Base-by-base conservation (phyloP, 192 early-diverging fungal species). In the Backusella tuberculispora region DNA sequence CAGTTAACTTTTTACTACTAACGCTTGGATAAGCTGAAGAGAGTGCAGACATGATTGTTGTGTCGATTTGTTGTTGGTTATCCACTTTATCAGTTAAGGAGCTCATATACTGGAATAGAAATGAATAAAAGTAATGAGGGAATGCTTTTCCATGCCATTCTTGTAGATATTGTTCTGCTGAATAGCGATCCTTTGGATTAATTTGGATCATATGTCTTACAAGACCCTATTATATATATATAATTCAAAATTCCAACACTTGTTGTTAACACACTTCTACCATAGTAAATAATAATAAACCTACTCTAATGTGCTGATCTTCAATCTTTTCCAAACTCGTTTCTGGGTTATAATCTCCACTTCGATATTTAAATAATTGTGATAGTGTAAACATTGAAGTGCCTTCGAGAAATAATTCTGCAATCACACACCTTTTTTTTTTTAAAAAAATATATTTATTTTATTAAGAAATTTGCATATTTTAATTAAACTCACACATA, bases 371-470 rank as follows among this genome's bases (percentile, higher is more conserved):
- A 77, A 99, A 86, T 24, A 99, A 83, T 72, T 97, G 96, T 38
- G 96, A 94, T 17, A 99, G 83, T 3, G 92, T 94, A 76, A 99
- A 99, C 41, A 99, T 84, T 8, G 95, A 88, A 19, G 93, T 91
- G 6, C 97, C 96, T 77, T 99, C 97, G 41, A 98, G 81, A 75
- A 97, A 96, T 5, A 99, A 80, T 81, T 99, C 97, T 2, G 95
- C 96, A 78, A 99, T 95, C 0, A 92, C 89, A 74, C 91, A 96
- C 29, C 84, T 89, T 75, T 24, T 60, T 3, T 50, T 50, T 50
- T 50, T 50, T 6, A 50, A 19, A 19, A 15, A 60, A 26, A 24
- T 60, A 24, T 60, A 5, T 43, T 43, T 6, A 43, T 17, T 17
- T 41, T 44, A 34, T n/a, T n/a, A n/a, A n/a, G n/a, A n/a, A n/a